Conservation (phyloP, 176 grass and related monocot species). For the Bonia amplexicaulis region DNA sequence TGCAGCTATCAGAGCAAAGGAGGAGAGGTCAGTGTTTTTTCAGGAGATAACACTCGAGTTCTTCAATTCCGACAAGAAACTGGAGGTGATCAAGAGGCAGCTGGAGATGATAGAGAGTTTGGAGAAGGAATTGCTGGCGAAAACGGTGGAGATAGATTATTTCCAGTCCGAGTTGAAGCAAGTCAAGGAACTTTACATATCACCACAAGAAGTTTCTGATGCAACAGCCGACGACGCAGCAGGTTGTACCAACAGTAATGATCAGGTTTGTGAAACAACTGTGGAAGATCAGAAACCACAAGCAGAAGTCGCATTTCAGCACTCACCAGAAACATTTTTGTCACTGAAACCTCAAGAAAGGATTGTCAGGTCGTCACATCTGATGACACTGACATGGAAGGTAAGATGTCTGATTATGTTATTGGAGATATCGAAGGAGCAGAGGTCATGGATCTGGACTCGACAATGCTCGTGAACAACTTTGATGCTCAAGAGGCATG, state of each 20-base stretch:
- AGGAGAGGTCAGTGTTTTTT: constrained; percentile 45
- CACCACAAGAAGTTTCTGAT: neutral
- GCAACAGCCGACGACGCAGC: neutral
- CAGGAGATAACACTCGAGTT: constrained; percentile 31
- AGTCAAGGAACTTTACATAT: constrained; percentile 4
- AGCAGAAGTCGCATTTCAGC: neutral
- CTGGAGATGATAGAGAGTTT: constrained; percentile 6
- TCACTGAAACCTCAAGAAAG: constrained; percentile 2
- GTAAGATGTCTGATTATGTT: neutral
- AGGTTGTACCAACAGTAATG: neutral
- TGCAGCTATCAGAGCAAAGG: constrained; percentile 34
- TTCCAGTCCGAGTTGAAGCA: constrained; percentile 31
- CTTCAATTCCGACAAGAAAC: neutral
- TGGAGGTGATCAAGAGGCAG: constrained; percentile 16
- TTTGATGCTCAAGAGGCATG: neutral
- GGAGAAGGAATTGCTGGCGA: constrained; percentile 37
- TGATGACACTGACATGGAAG: neutral
- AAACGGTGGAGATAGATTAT: constrained; percentile 37
- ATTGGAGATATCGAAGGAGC: neutral
- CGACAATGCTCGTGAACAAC: neutral
- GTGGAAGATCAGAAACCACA: neutral
- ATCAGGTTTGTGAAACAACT: neutral
- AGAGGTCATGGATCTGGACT: neutral
- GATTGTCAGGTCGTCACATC: neutral
- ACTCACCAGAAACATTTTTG: neutral